A percentile compares a stretch with the other conserved stretches of the same genome.
These are phyloP conservation scores for Candida sonorensis DNA, from an alignment of 805 yeast genomes.

Conservation along the genomic window DNA sequence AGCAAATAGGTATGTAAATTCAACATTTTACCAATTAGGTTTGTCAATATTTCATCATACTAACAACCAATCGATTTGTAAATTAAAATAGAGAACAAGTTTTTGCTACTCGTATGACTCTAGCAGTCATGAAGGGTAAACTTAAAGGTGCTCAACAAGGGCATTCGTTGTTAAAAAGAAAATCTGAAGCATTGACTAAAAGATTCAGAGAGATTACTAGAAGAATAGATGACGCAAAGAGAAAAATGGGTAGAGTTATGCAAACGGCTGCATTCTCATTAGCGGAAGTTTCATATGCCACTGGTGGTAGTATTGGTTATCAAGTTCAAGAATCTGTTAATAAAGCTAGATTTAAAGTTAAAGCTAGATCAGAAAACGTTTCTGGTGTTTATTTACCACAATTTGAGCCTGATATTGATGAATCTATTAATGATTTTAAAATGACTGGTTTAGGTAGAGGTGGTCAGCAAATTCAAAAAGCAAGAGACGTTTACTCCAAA, in stretches of 20 bases:
- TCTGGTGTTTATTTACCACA: constrained; percentile 94
- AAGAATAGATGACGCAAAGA: constrained; percentile 89
- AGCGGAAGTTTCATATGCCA: constrained; percentile 96
- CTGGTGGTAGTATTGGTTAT: constrained; percentile 92
- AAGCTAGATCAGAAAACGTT: constrained; percentile 91
- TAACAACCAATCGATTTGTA: constrained; percentile 1
- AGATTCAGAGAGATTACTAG: constrained; percentile 93
- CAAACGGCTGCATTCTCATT: constrained; percentile 96
- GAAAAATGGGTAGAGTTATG: constrained; percentile 98
- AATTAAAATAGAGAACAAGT: constrained; percentile 70
- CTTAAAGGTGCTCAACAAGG: constrained; percentile 98
- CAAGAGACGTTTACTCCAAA: constrained; percentile 85
- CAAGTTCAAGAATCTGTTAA: constrained; percentile 94
- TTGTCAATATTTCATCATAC: neutral
- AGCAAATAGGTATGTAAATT: constrained; percentile 39
- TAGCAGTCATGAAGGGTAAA: constrained; percentile 90
- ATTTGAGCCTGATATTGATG: constrained; percentile 79
- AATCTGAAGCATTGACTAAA: constrained; percentile 94
- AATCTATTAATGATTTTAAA: constrained; percentile 85
- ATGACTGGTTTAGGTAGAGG: constrained; percentile 97
- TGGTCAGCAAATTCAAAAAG: constrained; percentile 95
- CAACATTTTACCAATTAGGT: neutral
- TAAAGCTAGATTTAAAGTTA: constrained; percentile 82
- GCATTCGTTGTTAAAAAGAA: constrained; percentile 85
- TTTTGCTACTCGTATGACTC: constrained; percentile 96